phyloP scores from a whole-genome alignment of 495 filamentous ascomycete genomes.

The Trichoderma asperelloides region DNA sequence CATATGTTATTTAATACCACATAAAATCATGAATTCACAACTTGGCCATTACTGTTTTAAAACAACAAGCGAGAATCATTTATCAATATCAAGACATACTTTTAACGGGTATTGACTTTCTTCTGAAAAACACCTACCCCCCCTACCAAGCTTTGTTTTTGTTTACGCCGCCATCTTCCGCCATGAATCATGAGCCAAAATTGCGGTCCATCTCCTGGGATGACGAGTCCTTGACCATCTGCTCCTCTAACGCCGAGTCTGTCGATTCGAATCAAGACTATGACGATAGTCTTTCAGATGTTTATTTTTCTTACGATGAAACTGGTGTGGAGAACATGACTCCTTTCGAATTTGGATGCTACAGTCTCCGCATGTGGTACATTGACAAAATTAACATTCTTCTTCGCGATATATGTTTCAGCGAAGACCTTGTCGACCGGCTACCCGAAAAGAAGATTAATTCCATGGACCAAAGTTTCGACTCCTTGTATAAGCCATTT shows the following conservation, averaged over 20 bases:
- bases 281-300: background rate
- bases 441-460: background rate
- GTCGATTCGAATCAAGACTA: background rate
- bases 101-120: background rate
- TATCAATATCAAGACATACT: too few species aligned
- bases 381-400: background rate
- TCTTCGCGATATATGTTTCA: background rate
- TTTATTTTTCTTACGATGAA: background rate
- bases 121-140: background rate
- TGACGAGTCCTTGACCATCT: background rate
- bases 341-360: background rate
- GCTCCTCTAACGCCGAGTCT: background rate
- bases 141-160: background rate
- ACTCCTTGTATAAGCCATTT: background rate
- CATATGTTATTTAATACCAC: background rate
- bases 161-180: background rate
- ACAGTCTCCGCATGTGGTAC: background rate
- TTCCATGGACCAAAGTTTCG: background rate
- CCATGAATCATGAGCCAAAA: background rate
- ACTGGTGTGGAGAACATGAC: background rate
- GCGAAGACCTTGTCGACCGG: background rate
- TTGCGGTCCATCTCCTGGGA: background rate
- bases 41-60: background rate
- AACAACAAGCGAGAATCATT: too few species aligned
- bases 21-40: background rate